These are phyloP conservation scores for Leptosphaerulina australis DNA, from an alignment of 2,329 filamentous ascomycete species.

Conservation along the genomic window DNA sequence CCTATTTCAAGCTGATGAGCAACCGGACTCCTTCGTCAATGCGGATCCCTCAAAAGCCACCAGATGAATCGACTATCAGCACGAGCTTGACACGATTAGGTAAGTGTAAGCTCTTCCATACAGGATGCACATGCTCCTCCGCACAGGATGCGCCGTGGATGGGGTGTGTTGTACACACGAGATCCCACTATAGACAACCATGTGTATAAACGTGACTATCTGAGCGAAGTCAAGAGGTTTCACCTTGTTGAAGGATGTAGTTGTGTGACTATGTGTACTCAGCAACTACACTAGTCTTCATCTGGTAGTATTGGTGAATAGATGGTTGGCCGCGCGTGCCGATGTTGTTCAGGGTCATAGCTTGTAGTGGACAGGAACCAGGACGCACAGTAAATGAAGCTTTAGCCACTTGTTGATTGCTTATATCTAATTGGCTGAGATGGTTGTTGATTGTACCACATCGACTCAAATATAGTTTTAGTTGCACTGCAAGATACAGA, in stretches of 20 bases:
- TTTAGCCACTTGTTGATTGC: not conserved
- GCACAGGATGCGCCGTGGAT: not conserved
- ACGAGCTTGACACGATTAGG: conserved; percentile 3
- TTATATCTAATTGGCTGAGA: not conserved
- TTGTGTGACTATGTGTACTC: conserved; percentile 12
- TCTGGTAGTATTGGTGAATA: conserved; percentile 6
- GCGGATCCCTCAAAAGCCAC: not conserved
- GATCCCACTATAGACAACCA: conserved; percentile 6
- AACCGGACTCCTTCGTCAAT: conserved; percentile 6
- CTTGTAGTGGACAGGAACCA: conserved; percentile 12
- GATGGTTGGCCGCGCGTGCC: conserved; percentile 9
- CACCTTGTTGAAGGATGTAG: conserved; percentile 1
- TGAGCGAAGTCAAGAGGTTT: conserved; percentile 1
- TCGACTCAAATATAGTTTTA: conserved; percentile 1
- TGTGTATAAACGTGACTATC: conserved; percentile 5
- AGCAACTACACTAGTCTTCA: conserved; percentile 7
- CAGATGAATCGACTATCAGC: conserved; percentile 2
- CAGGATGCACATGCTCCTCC: not conserved
- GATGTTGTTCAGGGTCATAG: conserved; percentile 1
- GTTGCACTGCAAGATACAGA: conserved; percentile 14
- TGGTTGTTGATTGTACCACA: conserved; percentile 9
- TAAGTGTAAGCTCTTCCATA: not conserved
- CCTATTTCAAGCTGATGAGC: conserved; percentile 10
- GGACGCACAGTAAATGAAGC: conserved; percentile 14
- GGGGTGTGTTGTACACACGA: conserved; percentile 10